Percentiles rank a stretch among this genome's conserved stretches.
Conservation (phyloP, 2,329 filamentous ascomycete species). For the Penicillium brevicompactum region DNA sequence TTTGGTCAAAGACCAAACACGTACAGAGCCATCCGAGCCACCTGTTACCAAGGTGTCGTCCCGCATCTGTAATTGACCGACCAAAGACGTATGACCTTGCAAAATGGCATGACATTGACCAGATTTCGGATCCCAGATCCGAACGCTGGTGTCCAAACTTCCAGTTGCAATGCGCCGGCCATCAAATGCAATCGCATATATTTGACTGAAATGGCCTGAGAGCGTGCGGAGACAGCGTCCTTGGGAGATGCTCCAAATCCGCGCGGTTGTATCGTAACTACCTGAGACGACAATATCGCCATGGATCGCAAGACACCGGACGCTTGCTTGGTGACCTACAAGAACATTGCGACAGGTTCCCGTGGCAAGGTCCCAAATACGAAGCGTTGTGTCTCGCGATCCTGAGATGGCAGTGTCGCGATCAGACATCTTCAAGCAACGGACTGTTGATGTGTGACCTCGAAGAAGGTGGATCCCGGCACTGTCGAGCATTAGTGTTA, state of each 20-base stretch:
- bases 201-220: slow-evolving; percentile 95
- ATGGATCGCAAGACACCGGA: slow-evolving; percentile 92
- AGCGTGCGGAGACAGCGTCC: slow-evolving; percentile 89
- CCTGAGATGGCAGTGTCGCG: slow-evolving; percentile 92
- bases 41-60: slow-evolving; percentile 94
- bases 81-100: slow-evolving; percentile 94
- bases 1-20: slow-evolving; percentile 91
- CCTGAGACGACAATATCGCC: slow-evolving; percentile 97
- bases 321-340: slow-evolving; percentile 92
- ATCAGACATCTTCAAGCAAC: slow-evolving; percentile 97
- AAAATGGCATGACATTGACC: slow-evolving; percentile 88
- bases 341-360: slow-evolving; percentile 89
- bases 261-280: slow-evolving; percentile 94
- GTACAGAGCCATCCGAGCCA: slow-evolving; percentile 91
- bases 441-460: slow-evolving; percentile 93
- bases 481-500: slow-evolving; percentile 45
- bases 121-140: slow-evolving; percentile 91
- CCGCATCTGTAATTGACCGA: slow-evolving; percentile 94
- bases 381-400: slow-evolving; percentile 88
- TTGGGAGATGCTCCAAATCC: slow-evolving; percentile 97
- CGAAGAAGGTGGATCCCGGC: slow-evolving; percentile 79
- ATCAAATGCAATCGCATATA: slow-evolving; percentile 98
- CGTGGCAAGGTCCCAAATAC: slow-evolving; percentile 90
- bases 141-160: slow-evolving; percentile 92
- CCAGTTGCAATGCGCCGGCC: slow-evolving; percentile 91